A percentile compares a stretch with the other conserved stretches of the same genome.
phyloP scores from a whole-genome alignment of 2,329 filamentous ascomycete genomes.

The Proliferodiscus dingleyae region DNA sequence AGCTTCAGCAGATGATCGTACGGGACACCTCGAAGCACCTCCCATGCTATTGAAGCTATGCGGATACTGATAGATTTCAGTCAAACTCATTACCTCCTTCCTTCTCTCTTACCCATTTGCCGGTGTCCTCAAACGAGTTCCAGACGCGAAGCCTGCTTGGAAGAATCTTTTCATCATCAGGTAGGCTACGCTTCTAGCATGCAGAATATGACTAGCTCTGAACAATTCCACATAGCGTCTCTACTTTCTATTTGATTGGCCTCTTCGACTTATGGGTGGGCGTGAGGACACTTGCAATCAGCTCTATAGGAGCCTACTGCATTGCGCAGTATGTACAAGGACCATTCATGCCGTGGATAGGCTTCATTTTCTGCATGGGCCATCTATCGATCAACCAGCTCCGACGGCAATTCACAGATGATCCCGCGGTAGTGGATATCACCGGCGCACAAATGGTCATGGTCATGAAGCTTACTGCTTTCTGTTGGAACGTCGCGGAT shows the following conservation, averaged over 20 bases:
- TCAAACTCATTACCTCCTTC: slow-evolving; percentile 90
- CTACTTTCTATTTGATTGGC: slow-evolving; percentile 86
- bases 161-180: slow-evolving; percentile 86
- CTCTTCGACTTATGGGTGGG: slow-evolving; percentile 91
- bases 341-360: slow-evolving; percentile 96
- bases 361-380: slow-evolving; percentile 88
- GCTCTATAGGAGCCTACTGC: slow-evolving; percentile 71
- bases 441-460: slow-evolving; percentile 97
- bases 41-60: neutral
- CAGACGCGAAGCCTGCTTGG: slow-evolving; percentile 73
- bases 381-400: slow-evolving; percentile 93
- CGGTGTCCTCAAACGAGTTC: slow-evolving; percentile 80
- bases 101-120: slow-evolving; percentile 89
- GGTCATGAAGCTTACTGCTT: slow-evolving; percentile 94
- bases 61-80: slow-evolving; percentile 41
- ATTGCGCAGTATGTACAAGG: slow-evolving; percentile 81
- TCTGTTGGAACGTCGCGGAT: slow-evolving; percentile 97
- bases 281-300: slow-evolving; percentile 71
- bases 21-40: slow-evolving; percentile 24
- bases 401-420: slow-evolving; percentile 65
- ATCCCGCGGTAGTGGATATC: slow-evolving; percentile 71
- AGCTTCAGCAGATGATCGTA: slow-evolving; percentile 61
- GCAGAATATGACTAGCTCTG: slow-evolving; percentile 1
- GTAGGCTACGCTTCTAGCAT: slow-evolving; percentile 39
- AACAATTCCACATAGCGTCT: slow-evolving; percentile 48